Evolutionary conservation across 1,284 basidiomycete genomes (phyloP).

Genomic region (Ganoderma lucidum): DNA sequence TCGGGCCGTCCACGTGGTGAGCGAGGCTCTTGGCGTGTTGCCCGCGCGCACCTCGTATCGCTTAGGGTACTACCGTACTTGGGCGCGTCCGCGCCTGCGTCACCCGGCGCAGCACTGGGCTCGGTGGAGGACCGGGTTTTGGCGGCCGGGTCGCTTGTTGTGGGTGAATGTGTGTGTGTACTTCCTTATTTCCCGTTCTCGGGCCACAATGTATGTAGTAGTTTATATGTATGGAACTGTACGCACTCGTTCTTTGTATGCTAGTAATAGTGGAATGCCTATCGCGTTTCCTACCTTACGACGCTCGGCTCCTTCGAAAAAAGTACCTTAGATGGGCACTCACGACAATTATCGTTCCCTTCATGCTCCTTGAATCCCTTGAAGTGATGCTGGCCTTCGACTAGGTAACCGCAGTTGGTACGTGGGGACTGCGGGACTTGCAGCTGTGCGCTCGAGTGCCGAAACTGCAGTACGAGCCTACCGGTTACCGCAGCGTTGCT

Average conservation of each 20-base stretch:
- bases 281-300: neutral
- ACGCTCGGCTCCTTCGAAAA: neutral
- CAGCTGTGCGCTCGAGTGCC: no score
- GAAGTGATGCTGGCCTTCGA: neutral
- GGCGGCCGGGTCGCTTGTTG: neutral
- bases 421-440: no score
- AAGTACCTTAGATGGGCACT: neutral
- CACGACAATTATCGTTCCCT: neutral
- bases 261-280: conserved; percentile 6
- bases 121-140: neutral
- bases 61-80: neutral
- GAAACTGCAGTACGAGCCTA: no score
- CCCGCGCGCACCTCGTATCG: neutral
- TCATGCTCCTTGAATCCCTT: neutral
- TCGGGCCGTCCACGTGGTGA: conserved; percentile 42
- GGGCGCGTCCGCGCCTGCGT: neutral
- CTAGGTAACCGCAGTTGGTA: no score
- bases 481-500: no score
- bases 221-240: neutral
- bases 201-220: neutral
- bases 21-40: neutral
- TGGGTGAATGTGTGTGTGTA: neutral
- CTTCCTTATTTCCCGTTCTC: neutral
- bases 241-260: conserved; percentile 1
- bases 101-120: neutral